phyloP scores from a whole-genome alignment of 2,329 filamentous ascomycete genomes.

The Claviceps pusilla region DNA sequence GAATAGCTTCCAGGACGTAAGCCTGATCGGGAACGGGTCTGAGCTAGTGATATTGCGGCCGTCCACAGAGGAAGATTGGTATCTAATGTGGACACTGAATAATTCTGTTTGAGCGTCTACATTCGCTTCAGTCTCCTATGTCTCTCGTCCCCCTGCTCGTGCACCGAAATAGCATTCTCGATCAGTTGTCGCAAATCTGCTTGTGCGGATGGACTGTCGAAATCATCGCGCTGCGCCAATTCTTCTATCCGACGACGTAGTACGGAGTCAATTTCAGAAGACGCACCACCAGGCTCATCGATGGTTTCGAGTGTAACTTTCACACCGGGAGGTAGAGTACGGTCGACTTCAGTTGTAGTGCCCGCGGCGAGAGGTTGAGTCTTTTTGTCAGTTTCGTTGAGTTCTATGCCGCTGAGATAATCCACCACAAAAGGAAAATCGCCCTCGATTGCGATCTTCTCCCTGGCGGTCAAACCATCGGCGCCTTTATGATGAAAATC shows the following conservation, averaged over 20 bases:
- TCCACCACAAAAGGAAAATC: conserved; percentile 62
- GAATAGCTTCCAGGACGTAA: conserved; percentile 33
- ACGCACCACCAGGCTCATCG: conserved; percentile 43
- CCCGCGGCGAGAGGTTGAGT: conserved; percentile 16
- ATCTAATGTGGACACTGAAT: conserved; percentile 45
- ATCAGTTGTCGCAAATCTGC: conserved; percentile 63
- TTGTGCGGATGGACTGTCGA: conserved; percentile 68
- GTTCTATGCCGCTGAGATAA: conserved; percentile 41
- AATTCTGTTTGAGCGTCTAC: conserved; percentile 28
- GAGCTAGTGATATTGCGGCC: conserved; percentile 41
- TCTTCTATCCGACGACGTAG: conserved; percentile 80
- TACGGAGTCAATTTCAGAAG: conserved; percentile 58
- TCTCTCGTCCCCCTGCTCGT: conserved; percentile 47
- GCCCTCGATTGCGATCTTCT: conserved; percentile 65
- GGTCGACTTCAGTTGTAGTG: conserved; percentile 28
- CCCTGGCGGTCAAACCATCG: conserved; percentile 64
- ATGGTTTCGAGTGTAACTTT: conserved; percentile 65
- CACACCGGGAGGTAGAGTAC: conserved; percentile 59
- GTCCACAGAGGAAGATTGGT: conserved; percentile 33
- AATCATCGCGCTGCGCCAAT: conserved; percentile 68
- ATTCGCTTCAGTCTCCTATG: conserved; percentile 48
- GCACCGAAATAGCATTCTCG: conserved; percentile 59
- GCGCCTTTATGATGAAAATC: conserved; percentile 50
- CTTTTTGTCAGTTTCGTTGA: conserved; percentile 12
- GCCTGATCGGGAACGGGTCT: conserved; percentile 27